Evolutionary conservation across 2,329 filamentous ascomycete genomes (phyloP), one percentile per base, ranked within the genome.

Genomic region (Tolypocladium ovalisporum): DNA sequence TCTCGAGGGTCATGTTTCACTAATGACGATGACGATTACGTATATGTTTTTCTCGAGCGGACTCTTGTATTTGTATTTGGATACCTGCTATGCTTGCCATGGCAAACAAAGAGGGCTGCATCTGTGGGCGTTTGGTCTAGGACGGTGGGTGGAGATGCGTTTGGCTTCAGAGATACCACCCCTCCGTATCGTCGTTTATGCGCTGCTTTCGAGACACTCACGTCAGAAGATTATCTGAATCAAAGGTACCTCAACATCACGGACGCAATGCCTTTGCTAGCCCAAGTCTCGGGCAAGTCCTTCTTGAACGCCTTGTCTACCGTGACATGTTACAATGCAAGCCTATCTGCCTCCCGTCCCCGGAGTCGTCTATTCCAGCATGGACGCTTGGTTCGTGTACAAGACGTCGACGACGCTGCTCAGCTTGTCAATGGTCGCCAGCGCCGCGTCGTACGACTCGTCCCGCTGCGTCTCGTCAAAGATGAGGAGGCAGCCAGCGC

Each of bases 331-430:
- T 67, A 67, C 65, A 67, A 62, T 64, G 61, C 56, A 63, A 61
- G 53, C 51, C 53, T n/a, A n/a, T 56, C 57, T 22, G 29, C 47
- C 55, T 27, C 29, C n/a, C 54, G 40, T 49, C 36, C 36, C 32
- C 34, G 52, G 24, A 44, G 52, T 53, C 42, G 36, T 69, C 60
- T 85, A 99, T 81, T 99, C 94, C 65, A 99, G 79, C 80, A 95
- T 79, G 59, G 90, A 96, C 54, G 94, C 94, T 78, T 99, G 93
- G 79, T 97, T 97, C 62, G 90, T 92, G 80, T 97, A 99, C 68
- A 99, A 79, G 64, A 96, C 90, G 74, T 99, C 95, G 62, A 99
- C 95, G 63, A 99, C 94, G 70, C 87, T 95, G 78, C 91, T 93
- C 73, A 99, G 75, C 84, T 97, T 97, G 71, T 96, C 93, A 64